Conservation (phyloP, 2,329 filamentous ascomycete genomes). For the Microsporum audouinii region DNA sequence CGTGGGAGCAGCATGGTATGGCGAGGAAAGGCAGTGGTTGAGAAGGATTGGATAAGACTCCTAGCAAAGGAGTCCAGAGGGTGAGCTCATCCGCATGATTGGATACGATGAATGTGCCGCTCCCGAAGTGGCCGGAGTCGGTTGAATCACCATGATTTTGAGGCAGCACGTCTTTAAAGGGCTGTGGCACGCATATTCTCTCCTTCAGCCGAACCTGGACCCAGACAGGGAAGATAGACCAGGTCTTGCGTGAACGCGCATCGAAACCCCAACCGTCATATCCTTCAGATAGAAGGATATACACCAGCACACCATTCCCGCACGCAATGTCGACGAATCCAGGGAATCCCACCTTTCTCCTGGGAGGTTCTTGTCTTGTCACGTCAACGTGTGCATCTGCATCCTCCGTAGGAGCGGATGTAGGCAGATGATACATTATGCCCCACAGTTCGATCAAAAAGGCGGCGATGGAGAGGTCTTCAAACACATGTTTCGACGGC, state of each 20-base stretch:
- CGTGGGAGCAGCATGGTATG: constrained; percentile 91
- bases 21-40: constrained; percentile 73
- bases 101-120: constrained; percentile 79
- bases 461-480: constrained; percentile 80
- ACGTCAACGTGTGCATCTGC: constrained; percentile 13
- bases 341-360: constrained; percentile 45
- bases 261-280: constrained; percentile 87
- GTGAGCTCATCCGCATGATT: constrained; percentile 97
- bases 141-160: neutral
- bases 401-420: neutral
- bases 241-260: constrained; percentile 73
- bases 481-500: constrained; percentile 85
- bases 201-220: constrained; percentile 45
- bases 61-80: constrained; percentile 86
- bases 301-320: constrained; percentile 81
- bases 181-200: constrained; percentile 49
- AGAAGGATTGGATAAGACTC: constrained; percentile 42
- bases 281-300: constrained; percentile 69
- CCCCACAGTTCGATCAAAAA: constrained; percentile 88
- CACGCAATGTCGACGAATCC: constrained; percentile 95
- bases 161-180: constrained; percentile 27
- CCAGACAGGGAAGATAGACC: constrained; percentile 54
- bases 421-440: constrained; percentile 55
- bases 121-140: constrained; percentile 51
- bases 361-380: constrained; percentile 7